Evolutionary conservation across 1,284 basidiomycete genomes (phyloP).

Genomic region (Irpex lacteus): DNA sequence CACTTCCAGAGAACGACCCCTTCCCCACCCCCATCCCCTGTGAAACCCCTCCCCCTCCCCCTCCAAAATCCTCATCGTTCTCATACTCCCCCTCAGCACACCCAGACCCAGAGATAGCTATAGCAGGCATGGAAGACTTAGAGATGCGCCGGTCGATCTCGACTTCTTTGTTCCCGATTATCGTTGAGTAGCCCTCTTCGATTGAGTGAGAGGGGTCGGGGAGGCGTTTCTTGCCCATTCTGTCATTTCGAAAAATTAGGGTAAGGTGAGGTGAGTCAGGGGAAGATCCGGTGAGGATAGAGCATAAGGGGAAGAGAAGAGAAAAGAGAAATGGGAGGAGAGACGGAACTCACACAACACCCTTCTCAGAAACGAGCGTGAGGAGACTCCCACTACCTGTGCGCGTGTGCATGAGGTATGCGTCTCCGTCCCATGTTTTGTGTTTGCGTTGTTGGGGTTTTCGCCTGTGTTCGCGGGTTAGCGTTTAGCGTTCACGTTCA

Average conservation of each 20-base stretch:
- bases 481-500: too few species aligned
- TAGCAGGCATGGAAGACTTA: slow-evolving; percentile 47
- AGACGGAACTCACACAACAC: slow-evolving; percentile 52
- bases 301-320: not conserved
- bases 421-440: slow-evolving; percentile 88
- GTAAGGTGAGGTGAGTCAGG: too few species aligned
- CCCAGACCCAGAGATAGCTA: slow-evolving; percentile 30
- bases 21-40: too few species aligned
- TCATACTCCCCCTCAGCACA: slow-evolving; percentile 27
- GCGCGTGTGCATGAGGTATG: slow-evolving; percentile 46
- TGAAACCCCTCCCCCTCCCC: not conserved
- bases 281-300: too few species aligned
- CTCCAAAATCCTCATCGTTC: slow-evolving; percentile 27
- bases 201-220: slow-evolving; percentile 35
- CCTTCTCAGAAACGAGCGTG: slow-evolving; percentile 65
- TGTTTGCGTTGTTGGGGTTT: slow-evolving; percentile 79
- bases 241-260: slow-evolving; percentile 23
- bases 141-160: slow-evolving; percentile 54
- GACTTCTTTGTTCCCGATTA: slow-evolving; percentile 60
- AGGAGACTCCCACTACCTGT: slow-evolving; percentile 39
- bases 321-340: not conserved
- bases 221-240: slow-evolving; percentile 52
- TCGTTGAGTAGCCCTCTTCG: slow-evolving; percentile 45
- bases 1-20: not conserved
- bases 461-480: too few species aligned